Base-by-base conservation (phyloP, 2,329 filamentous ascomycete species). In the Chaetomium strumarium region DNA sequence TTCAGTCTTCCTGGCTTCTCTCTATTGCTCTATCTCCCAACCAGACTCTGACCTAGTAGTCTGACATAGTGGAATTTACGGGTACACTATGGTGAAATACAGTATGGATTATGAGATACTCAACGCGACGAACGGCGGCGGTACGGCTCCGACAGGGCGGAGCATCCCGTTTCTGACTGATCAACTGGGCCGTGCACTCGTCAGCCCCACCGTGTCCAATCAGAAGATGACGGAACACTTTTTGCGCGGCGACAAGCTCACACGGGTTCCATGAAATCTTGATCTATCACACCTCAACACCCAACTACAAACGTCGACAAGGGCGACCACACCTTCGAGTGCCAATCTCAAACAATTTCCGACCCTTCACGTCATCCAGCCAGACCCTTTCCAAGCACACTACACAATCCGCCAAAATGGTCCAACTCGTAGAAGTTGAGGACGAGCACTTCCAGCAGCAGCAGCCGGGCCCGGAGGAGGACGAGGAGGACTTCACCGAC, bases 381-480 rank as follows among this genome's bases (percentile, higher is more conserved):
- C 24, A 24, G 24, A 24, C 4, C 24, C 24, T 24, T 7, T 24
- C 24, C 33, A 24, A 31, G 19, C 44, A 41, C 33, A 54, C 36
- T 51, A 42, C 53, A 49, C 44, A 51, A 55, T 38, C 45, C 54
- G 60, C 53, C 73, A 84, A 72, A 65, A 96, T 97, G 92, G 92
- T 97, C 72, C 90, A 92, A 74, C 88, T 97, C 68, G 88, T 90
- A 69, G 92, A 97, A 78, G 92, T 97, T 67, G 86, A 95, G 69
- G 92, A 97, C 70, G 91, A 96, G 80, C 88, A 95, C 74, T 95
- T 96, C 78, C 79, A 86, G 74, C 76, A 81, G 70, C 75, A 78
- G 62, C 84, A 86, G 66, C 74, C 83, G 57, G 77, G 81, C 53
- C 81, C 84, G 55, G 85, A 90, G 62, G 86, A 93, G 63, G 88